Evolutionary conservation across 2,329 filamentous ascomycete species (phyloP), one percentile per base, ranked within the genome.

Genomic region (Beauveria sp.): DNA sequence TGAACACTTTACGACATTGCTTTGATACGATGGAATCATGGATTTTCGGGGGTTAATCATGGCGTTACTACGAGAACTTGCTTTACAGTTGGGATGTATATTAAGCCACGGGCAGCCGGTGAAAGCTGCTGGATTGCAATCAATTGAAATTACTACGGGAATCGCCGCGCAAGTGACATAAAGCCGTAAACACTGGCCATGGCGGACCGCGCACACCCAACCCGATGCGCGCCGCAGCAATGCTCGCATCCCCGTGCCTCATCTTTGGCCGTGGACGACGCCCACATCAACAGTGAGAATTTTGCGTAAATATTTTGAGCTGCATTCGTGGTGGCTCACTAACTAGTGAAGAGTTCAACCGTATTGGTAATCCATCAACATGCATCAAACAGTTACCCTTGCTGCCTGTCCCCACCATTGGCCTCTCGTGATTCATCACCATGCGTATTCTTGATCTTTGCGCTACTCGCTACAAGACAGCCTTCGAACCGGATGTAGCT

Each of bases 31-130:
- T 65, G 70, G 71, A 68, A 69, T 71, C 67, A 71, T 64, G 70
- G 69, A 63, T 53, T 69, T 73, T 70, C 60, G 66, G 77, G 75
- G 74, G 74, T 70, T 77, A 76, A 77, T 76, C 71, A 75, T 68
- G 76, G 77, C 76, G 76, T 78, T 76, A 71, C 68, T 69, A 72
- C 70, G 74, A 76, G 75, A 72, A 68, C 63, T 74, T 75, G 69
- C 69, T 68, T 65, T 68, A 70, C 67, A 72, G 64, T 66, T 70
- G 71, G 75, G 70, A 70, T 79, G 76, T 79, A 78, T 70, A 77
- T 70, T 79, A 78, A 59, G 59, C 63, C 54, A 55, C 64, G 63
- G 63, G 69, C 73, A 76, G 75, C 72, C 65, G 67, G 67, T 67
- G 66, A 67, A 67, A 65, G 70, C 64, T 68, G 67, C 70, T 58